These are phyloP conservation scores for Wakefieldia striispora DNA, from an alignment of 768 basidiomycete species.

Conservation along the genomic window DNA sequence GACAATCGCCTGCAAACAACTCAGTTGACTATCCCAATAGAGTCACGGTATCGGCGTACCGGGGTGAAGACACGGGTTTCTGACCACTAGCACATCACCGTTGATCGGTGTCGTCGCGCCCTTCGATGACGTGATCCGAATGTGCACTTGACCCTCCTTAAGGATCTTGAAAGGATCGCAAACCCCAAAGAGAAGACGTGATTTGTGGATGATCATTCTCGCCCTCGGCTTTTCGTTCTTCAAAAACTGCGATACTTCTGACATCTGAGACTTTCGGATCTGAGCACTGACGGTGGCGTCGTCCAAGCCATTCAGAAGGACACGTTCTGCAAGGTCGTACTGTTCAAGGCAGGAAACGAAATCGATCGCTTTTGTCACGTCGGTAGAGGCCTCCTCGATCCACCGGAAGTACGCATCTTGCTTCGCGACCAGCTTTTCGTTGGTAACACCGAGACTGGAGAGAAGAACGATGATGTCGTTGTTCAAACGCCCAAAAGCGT, in stretches of 20 bases:
- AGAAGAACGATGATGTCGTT: conserved; percentile 69
- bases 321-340: conserved; percentile 47
- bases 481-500: conserved; percentile 63
- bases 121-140: conserved; percentile 52
- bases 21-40: neutral
- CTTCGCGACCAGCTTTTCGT: conserved; percentile 52
- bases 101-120: conserved; percentile 57
- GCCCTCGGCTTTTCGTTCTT: conserved; percentile 55
- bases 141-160: conserved; percentile 61
- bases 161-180: conserved; percentile 65
- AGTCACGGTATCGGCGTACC: conserved; percentile 33
- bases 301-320: conserved; percentile 56
- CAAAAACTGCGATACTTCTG: conserved; percentile 49
- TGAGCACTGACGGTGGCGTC: conserved; percentile 37
- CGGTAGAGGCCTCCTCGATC: conserved; percentile 49
- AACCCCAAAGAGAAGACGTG: conserved; percentile 61
- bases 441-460: conserved; percentile 58
- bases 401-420: conserved; percentile 59
- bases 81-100: conserved; percentile 59
- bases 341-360: conserved; percentile 52
- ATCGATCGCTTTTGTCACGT: conserved; percentile 51
- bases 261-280: conserved; percentile 44
- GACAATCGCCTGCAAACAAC: conserved; percentile 48
- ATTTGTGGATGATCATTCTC: conserved; percentile 61
- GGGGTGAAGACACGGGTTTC: conserved; percentile 70